phyloP scores from a whole-genome alignment of 441 rosid genomes.

The Gossypium davidsonii region DNA sequence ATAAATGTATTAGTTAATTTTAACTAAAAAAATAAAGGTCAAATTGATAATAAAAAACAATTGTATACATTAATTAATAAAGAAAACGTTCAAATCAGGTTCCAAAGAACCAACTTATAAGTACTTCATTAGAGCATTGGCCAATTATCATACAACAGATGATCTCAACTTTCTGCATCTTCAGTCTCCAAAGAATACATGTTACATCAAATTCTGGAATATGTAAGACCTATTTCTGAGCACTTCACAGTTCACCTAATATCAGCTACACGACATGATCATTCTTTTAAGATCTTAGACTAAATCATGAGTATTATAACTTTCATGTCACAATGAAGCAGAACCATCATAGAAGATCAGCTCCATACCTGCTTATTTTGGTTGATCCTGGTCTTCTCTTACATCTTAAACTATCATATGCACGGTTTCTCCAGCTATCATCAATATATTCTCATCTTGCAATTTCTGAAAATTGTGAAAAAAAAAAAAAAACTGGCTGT shows the following conservation, averaged over 20 bases:
- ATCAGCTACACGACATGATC: not conserved
- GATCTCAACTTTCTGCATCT: not conserved
- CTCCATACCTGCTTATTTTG: not conserved
- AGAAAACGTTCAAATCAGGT: not conserved
- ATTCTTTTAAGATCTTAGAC: not conserved
- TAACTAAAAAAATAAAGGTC: too few relatives aligned
- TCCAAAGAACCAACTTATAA: not conserved
- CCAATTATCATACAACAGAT: not conserved
- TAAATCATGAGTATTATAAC: not conserved
- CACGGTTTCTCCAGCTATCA: conserved; percentile 72
- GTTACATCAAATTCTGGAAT: not conserved
- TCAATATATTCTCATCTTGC: conserved; percentile 85
- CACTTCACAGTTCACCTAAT: not conserved
- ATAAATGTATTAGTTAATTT: too few relatives aligned
- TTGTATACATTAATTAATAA: not conserved
- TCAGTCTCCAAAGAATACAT: not conserved
- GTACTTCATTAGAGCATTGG: not conserved
- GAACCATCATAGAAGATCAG: not conserved
- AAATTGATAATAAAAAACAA: too few relatives aligned
- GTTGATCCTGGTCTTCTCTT: conserved; percentile 5
- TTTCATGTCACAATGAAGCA: not conserved
- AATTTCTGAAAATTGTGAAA: conserved; percentile 50
- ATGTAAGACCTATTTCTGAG: not conserved
- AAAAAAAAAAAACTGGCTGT: not conserved
- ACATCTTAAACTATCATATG: conserved; percentile 48